phyloP scores from a whole-genome alignment of 345 rosid genomes.

The Populus simonii region DNA sequence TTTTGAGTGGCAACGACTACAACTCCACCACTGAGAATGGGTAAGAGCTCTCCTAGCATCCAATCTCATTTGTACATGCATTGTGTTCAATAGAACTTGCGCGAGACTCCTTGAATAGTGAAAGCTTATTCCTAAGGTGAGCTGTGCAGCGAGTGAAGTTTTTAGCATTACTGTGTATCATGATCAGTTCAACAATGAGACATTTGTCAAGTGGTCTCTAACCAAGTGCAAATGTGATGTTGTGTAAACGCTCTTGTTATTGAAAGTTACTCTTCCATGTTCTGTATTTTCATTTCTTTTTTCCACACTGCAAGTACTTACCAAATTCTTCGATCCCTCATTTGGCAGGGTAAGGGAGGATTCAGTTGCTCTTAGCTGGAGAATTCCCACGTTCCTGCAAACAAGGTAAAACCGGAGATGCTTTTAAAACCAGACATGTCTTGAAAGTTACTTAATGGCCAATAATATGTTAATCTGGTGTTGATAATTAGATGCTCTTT shows the following conservation, averaged over 20 bases:
- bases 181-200: too few species aligned
- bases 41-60: constrained; percentile 30
- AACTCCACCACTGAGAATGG: constrained; percentile 27
- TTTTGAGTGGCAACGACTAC: constrained; percentile 5
- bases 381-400: constrained; percentile 42
- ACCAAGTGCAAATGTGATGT: not conserved
- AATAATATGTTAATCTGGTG: not conserved
- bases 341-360: constrained; percentile 50
- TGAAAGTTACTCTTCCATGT: not conserved
- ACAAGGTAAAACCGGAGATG: constrained; percentile 41
- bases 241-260: not conserved
- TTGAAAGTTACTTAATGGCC: not conserved
- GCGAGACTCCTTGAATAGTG: not conserved
- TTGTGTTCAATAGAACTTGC: not conserved
- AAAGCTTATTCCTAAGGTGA: not conserved
- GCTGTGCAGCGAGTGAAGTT: not conserved
- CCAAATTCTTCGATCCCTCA: not conserved
- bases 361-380: constrained; percentile 59
- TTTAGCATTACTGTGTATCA: too few species aligned
- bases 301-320: not conserved
- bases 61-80: not conserved
- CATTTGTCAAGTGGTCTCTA: not conserved
- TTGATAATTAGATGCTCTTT: not conserved
- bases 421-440: not conserved
- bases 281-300: not conserved